Evolutionary conservation across 2,329 filamentous ascomycete species (phyloP).

Genomic region (Arthrobotrys conoides): DNA sequence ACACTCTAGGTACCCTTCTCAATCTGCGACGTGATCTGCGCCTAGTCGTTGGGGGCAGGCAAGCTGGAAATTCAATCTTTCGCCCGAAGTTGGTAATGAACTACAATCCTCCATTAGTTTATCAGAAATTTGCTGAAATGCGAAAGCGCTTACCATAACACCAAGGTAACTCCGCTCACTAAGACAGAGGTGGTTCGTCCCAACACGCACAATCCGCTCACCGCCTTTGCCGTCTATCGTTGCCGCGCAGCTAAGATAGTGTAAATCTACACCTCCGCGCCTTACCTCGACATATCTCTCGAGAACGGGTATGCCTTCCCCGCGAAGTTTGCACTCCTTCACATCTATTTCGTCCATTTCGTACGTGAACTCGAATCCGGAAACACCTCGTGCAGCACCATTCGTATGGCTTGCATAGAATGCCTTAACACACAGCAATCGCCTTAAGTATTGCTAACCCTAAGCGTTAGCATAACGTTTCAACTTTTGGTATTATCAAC

Average conservation of each 20-base stretch:
- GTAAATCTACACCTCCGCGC: constrained; percentile 47
- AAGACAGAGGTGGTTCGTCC: constrained; percentile 58
- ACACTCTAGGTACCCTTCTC: constrained; percentile 49
- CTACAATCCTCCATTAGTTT: constrained; percentile 25
- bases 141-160: constrained; percentile 47
- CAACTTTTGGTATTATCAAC: background rate
- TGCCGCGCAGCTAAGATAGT: constrained; percentile 53
- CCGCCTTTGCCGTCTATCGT: constrained; percentile 49
- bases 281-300: constrained; percentile 54
- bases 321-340: constrained; percentile 48
- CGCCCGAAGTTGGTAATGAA: constrained; percentile 59
- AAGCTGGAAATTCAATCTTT: constrained; percentile 59
- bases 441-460: constrained; percentile 45
- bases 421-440: constrained; percentile 56
- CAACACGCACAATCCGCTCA: constrained; percentile 51
- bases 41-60: constrained; percentile 42
- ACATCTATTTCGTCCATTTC: constrained; percentile 59
- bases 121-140: background rate
- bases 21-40: constrained; percentile 50
- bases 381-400: constrained; percentile 50
- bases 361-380: constrained; percentile 57
- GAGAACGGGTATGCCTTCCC: background rate
- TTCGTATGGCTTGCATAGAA: constrained; percentile 59
- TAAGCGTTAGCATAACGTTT: constrained; percentile 8
- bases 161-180: constrained; percentile 54